Base-by-base conservation (phyloP, 2,329 filamentous ascomycete genomes). In the Stachybotrys chartarum region DNA sequence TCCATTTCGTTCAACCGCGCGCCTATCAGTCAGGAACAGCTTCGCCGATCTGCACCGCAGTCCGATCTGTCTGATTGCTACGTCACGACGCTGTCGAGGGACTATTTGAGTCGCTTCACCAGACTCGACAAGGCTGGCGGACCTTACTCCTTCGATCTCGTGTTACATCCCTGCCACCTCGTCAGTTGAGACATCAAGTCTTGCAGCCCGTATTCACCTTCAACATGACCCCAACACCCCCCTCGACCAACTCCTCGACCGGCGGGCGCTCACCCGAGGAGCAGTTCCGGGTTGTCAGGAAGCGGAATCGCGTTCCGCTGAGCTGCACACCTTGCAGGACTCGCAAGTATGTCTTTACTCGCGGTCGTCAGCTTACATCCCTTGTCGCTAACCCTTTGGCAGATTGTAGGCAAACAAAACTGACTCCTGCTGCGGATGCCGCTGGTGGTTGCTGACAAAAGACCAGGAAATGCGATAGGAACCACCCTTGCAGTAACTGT, bases 311-410 rank as follows among this genome's bases (percentile, higher is more conserved):
- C 57, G 87, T 97, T 16, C 93, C 93, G 50, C 78, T 97, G 52
- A 97, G 91, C 66, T 97, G 93, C 70, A 90, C 87, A 61, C 90
- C 92, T 35, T 97, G 93, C 72, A 83, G 93, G 68, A 89, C 92
- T 65, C 86, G 92, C 75, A 97, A 97, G 90, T 94, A 76, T n/a
- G 62, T 61, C 32, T n/a, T 17, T 11, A 17, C n/a, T 11, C 14
- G 44, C 11, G 7, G 32, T 32, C 35, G 16, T 42, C 16, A 8
- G 35, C 45, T 59, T 48, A 56, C 55, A 17, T 51, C 24, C 49
- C 50, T 50, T 50, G 44, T 51, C 62, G 58, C 57, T 64, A 60
- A 63, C 56, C 50, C 52, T 45, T 56, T 61, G 58, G 57, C 66
- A 79, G 71, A 73, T 68, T 68, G 64, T 70, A 64, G 68, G 69